These are phyloP conservation scores for Wallacemonas collosoma DNA, from an alignment of 208 protist species.

Conservation along the genomic window DNA sequence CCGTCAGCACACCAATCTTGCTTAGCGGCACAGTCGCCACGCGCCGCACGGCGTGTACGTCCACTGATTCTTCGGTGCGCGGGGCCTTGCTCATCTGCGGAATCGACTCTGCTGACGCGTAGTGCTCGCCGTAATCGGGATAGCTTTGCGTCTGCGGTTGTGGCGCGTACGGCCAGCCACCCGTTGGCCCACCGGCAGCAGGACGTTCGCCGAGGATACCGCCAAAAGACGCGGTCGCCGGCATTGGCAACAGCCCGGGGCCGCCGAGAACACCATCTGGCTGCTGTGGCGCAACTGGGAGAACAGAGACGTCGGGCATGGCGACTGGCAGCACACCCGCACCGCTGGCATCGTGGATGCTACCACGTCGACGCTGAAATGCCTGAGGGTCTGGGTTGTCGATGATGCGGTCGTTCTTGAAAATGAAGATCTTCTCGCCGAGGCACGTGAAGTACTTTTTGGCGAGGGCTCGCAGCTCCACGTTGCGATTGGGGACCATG, in stretches of 20 bases:
- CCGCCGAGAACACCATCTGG: neutral
- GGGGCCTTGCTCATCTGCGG: neutral
- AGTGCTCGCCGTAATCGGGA: neutral
- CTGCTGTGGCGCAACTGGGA: neutral
- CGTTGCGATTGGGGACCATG: constrained; percentile 76
- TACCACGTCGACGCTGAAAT: neutral
- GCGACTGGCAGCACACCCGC: neutral
- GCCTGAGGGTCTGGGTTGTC: constrained; percentile 51
- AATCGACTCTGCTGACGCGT: neutral
- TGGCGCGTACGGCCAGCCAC: too few species aligned
- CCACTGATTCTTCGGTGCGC: neutral
- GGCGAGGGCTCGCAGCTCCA: constrained; percentile 79
- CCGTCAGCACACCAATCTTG: constrained; percentile 61
- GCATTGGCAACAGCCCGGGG: neutral
- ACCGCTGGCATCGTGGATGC: neutral
- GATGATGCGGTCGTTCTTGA: constrained; percentile 91
- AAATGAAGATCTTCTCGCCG: constrained; percentile 75
- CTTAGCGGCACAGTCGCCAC: neutral
- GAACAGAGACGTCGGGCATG: neutral
- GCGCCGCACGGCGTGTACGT: neutral
- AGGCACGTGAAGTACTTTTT: constrained; percentile 80
- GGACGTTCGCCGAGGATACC: constrained; percentile 13
- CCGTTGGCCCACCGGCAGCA: too few species aligned
- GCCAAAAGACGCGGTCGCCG: neutral
- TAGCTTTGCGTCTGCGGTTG: neutral